These are phyloP conservation scores for Yarrowia deformans DNA, from an alignment of 805 yeast genomes.

Conservation along the genomic window DNA sequence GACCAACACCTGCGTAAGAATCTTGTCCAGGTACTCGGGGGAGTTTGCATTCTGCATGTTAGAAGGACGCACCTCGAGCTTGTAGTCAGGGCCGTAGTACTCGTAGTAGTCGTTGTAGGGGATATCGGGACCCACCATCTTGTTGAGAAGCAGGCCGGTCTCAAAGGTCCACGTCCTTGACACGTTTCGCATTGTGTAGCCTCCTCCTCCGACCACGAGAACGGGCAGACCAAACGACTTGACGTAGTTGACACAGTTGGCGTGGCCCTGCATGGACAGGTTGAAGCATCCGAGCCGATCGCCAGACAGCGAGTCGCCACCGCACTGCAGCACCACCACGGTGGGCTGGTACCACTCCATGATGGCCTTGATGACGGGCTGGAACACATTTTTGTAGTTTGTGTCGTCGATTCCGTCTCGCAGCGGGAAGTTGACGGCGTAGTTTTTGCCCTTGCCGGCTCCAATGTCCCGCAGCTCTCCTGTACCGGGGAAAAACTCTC, in stretches of 20 bases:
- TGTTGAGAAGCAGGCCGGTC: slow-evolving; percentile 79
- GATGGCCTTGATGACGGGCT: slow-evolving; percentile 75
- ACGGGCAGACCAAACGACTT: slow-evolving; percentile 90
- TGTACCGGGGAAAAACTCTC: slow-evolving; percentile 97
- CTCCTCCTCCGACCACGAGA: slow-evolving; percentile 96
- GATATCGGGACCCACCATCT: slow-evolving; percentile 58
- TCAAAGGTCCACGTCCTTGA: slow-evolving; percentile 96
- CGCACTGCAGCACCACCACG: slow-evolving; percentile 94
- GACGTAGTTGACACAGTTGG: slow-evolving; percentile 90
- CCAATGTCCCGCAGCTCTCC: slow-evolving; percentile 92
- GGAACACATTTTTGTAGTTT: slow-evolving; percentile 78
- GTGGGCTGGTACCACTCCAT: slow-evolving; percentile 92
- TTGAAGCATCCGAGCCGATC: slow-evolving; percentile 95
- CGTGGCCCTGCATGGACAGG: slow-evolving; percentile 89
- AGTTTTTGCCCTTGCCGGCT: slow-evolving; percentile 85
- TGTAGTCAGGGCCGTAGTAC: slow-evolving; percentile 96
- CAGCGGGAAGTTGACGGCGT: slow-evolving; percentile 88
- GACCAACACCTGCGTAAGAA: slow-evolving; percentile 74
- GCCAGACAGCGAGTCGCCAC: slow-evolving; percentile 94
- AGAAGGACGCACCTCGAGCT: slow-evolving; percentile 91
- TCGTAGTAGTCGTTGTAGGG: slow-evolving; percentile 97
- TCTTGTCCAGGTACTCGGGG: slow-evolving; percentile 87
- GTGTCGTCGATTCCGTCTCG: slow-evolving; percentile 97
- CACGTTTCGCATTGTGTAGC: slow-evolving; percentile 95
- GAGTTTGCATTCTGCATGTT: slow-evolving; percentile 97